phyloP scores from a whole-genome alignment of 1,284 basidiomycete genomes.

The Singerocomus rubriflavus region DNA sequence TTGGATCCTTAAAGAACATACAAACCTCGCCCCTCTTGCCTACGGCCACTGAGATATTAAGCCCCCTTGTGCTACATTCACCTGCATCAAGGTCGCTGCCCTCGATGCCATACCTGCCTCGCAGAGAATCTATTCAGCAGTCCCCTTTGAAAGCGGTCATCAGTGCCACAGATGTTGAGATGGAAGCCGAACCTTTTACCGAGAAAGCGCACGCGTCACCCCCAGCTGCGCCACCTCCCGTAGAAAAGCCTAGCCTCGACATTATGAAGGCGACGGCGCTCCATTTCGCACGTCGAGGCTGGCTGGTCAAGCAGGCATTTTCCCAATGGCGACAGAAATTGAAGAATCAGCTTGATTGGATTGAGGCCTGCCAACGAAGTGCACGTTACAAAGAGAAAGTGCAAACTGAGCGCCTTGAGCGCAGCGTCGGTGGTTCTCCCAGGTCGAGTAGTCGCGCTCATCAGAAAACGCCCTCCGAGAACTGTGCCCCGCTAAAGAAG shows the following conservation, averaged over 20 bases:
- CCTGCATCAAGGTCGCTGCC: conserved; percentile 26
- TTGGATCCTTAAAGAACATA: conserved; percentile 31
- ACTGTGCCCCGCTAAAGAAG: conserved; percentile 42
- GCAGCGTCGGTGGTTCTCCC: conserved; percentile 17
- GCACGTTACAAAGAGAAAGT: conserved; percentile 56
- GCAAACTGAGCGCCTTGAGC: conserved; percentile 38
- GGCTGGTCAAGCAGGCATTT: conserved; percentile 33
- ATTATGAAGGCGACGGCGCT: conserved; percentile 35
- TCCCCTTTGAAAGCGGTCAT: conserved; percentile 27
- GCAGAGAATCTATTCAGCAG: conserved; percentile 22
- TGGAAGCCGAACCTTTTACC: not conserved
- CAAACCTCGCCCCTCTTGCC: conserved; percentile 33
- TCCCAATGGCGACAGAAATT: conserved; percentile 38
- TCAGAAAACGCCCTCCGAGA: conserved; percentile 17
- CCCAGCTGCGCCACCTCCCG: not conserved
- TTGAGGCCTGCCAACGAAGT: conserved; percentile 57
- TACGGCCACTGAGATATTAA: conserved; percentile 41
- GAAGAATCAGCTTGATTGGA: conserved; percentile 47
- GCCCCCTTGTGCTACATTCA: conserved; percentile 44
- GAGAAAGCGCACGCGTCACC: conserved; percentile 10
- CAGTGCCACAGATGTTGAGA: conserved; percentile 11
- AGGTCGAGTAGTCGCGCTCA: not conserved
- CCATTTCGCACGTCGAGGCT: conserved; percentile 37
- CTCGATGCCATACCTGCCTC: conserved; percentile 19
- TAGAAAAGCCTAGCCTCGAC: conserved; percentile 18